Evolutionary conservation across 2,329 filamentous ascomycete species (phyloP), one percentile per base, ranked within the genome.

Genomic region (Talaromyces sp.): DNA sequence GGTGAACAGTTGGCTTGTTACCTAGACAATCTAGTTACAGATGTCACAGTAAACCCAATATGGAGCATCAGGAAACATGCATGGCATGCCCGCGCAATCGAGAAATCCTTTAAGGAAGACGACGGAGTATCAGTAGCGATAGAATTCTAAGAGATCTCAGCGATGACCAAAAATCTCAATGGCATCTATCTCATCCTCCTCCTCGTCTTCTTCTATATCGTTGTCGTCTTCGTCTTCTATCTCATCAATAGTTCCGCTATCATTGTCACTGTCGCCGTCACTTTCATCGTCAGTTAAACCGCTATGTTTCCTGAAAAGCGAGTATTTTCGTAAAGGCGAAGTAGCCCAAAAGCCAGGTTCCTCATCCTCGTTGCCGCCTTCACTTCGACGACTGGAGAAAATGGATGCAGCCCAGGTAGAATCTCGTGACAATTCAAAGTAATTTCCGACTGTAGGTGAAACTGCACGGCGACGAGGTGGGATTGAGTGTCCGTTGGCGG

Each of bases 331-430:
- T 21, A 79, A 74, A 67, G 76, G 78, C 11, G 77, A 73, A 15
- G 64, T 62, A 46, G 79, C 79, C 81, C 84, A 86, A 52, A 87
- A 79, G 31, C 80, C 79, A 31, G 86, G 66, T 58, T 86, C 80
- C 21, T 84, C 83, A 17, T 50, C 41, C 2, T 81, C 79, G 0
- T 80, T 80, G 15, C 83, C 80, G 8, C 75, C 72, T n/a, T 67
- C 17, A 63, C 62, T 54, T 59, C 62, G 48, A 62, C 60, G 41
- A 63, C 35, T 50, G 60, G 57, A 48, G 57, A 59, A 59, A 67
- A 70, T 51, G 68, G 67, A 33, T 53, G 69, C 69, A 11, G 65
- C 63, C 21, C 66, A 70, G 13, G 61, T 67, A 51, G 65, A 67
- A 56, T 71, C 68, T 17, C 70, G 64, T 5, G 73, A 72, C 10